These are phyloP conservation scores for Discostella stelligeroides DNA, from an alignment of 108 stramenopile species.

Conservation along the genomic window DNA sequence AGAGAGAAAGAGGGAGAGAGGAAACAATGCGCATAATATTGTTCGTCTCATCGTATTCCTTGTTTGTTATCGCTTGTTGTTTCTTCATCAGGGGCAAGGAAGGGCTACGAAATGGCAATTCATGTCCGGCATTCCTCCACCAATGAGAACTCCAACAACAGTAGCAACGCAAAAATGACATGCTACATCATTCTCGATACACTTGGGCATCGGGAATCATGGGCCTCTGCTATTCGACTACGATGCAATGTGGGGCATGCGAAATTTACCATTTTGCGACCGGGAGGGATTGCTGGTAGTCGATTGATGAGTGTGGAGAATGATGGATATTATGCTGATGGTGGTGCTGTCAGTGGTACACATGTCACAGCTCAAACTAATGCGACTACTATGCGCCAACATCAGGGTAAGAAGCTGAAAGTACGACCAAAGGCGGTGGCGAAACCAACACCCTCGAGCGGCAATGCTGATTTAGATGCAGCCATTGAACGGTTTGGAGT, in stretches of 20 bases:
- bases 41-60: neutral
- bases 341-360: neutral
- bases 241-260: constrained; percentile 46
- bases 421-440: constrained; percentile 11
- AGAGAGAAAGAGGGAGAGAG: no score
- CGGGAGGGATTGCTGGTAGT: constrained; percentile 40
- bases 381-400: neutral
- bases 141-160: constrained; percentile 11
- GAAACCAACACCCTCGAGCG: constrained; percentile 16
- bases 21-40: no score
- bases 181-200: constrained; percentile 71
- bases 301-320: constrained; percentile 30
- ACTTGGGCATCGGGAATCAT: constrained; percentile 63
- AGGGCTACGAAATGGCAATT: constrained; percentile 81
- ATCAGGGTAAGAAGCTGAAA: constrained; percentile 11
- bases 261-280: constrained; percentile 43
- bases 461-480: constrained; percentile 43
- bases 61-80: neutral
- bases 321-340: constrained; percentile 12
- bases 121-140: constrained; percentile 36
- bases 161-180: constrained; percentile 2
- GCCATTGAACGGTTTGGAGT: constrained; percentile 65
- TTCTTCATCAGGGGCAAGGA: constrained; percentile 45
- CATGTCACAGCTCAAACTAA: no score
- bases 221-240: constrained; percentile 67